phyloP scores from a whole-genome alignment of 768 basidiomycete species.

The Hygrocybe coccinea region DNA sequence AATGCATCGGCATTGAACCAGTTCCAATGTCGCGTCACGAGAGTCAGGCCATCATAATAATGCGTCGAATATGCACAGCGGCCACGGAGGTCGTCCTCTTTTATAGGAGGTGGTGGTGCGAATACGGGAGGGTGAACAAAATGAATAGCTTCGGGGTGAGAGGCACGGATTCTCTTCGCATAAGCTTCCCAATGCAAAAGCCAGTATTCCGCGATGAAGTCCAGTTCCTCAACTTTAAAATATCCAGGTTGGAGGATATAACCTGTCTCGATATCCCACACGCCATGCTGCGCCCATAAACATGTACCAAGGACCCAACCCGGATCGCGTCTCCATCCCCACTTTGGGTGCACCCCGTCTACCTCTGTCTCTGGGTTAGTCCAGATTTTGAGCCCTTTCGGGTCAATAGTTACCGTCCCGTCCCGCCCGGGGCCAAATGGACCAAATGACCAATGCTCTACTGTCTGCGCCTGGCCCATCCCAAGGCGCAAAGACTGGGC shows the following conservation, averaged over 20 bases:
- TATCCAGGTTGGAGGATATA: conserved; percentile 68
- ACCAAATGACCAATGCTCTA: conserved; percentile 81
- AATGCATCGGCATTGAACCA: conserved; percentile 95
- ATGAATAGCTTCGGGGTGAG: conserved; percentile 80
- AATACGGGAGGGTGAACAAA: conserved; percentile 94
- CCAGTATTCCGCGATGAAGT: conserved; percentile 80
- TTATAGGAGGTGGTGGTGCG: conserved; percentile 61
- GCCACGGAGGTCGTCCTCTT: conserved; percentile 55
- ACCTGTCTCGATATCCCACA: conserved; percentile 78
- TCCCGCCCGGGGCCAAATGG: conserved; percentile 68
- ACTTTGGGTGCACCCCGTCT: conserved; percentile 56
- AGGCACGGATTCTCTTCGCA: conserved; percentile 49
- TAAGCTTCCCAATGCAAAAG: conserved; percentile 61
- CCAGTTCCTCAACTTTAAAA: conserved; percentile 53
- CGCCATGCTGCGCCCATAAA: conserved; percentile 83
- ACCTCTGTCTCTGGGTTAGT: conserved; percentile 47
- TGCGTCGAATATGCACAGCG: conserved; percentile 74
- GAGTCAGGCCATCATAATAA: conserved; percentile 93
- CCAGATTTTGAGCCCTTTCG: conserved; percentile 78
- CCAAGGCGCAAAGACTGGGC: conserved; percentile 80
- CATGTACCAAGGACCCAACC: conserved; percentile 74
- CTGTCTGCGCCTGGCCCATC: conserved; percentile 77
- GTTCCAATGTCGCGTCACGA: conserved; percentile 90
- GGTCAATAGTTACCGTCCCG: conserved; percentile 79
- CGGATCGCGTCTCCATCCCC: conserved; percentile 78